Evolutionary conservation across 2,329 filamentous ascomycete genomes (phyloP).

Genomic region (Seiridium unicorne): DNA sequence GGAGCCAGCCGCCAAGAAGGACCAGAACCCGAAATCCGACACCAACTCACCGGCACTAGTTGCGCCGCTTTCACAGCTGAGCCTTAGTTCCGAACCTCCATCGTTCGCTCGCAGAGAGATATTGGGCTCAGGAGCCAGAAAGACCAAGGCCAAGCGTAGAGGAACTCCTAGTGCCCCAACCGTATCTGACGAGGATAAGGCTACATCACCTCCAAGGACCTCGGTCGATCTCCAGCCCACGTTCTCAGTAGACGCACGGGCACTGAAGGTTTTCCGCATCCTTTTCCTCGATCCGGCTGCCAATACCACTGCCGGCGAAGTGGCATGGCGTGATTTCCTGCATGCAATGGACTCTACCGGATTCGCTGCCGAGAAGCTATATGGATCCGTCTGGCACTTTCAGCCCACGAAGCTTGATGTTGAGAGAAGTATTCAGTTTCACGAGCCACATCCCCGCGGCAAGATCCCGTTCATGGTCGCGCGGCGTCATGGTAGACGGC

Average conservation of each 20-base stretch:
- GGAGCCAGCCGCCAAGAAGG: slow-evolving; percentile 29
- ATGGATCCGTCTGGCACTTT: slow-evolving; percentile 62
- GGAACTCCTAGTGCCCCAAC: not conserved
- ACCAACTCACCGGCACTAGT: not conserved
- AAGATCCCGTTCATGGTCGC: slow-evolving; percentile 50
- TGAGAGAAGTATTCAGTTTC: slow-evolving; percentile 54
- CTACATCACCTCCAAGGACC: not conserved
- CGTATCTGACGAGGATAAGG: not conserved
- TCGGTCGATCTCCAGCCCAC: not conserved
- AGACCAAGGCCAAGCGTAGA: not conserved
- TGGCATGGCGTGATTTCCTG: slow-evolving; percentile 52
- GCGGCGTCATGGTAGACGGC: slow-evolving; percentile 44
- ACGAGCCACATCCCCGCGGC: slow-evolving; percentile 55
- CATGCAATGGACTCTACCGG: slow-evolving; percentile 49
- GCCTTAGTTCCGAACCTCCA: not conserved
- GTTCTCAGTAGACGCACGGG: slow-evolving; percentile 23
- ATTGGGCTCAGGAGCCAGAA: not conserved
- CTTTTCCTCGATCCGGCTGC: slow-evolving; percentile 38
- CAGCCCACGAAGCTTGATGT: slow-evolving; percentile 38
- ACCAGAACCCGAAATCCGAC: slow-evolving; percentile 17
- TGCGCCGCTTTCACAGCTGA: slow-evolving; percentile 2
- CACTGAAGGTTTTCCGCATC: slow-evolving; percentile 32
- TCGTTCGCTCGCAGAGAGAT: slow-evolving; percentile 8
- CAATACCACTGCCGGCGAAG: slow-evolving; percentile 40
- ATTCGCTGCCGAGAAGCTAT: slow-evolving; percentile 54